phyloP scores from a whole-genome alignment of 1,139 yeast genomes.

The Saccharomyces pastorianus region DNA sequence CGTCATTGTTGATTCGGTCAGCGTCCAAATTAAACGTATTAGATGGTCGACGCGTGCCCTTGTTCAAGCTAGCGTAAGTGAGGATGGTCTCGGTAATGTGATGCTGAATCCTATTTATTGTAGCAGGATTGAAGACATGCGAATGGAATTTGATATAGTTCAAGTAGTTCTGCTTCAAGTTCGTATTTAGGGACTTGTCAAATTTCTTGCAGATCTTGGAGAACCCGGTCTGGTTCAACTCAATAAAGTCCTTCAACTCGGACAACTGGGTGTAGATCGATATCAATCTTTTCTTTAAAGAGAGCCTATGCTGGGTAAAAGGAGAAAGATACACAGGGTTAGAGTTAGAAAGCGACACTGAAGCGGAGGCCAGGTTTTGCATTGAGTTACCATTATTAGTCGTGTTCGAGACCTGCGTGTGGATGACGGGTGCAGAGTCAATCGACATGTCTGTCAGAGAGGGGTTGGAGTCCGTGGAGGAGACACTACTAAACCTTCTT shows the following conservation, averaged over 20 bases:
- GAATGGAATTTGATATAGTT: slow-evolving; percentile 35
- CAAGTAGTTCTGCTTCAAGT: slow-evolving; percentile 47
- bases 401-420: slow-evolving; percentile 1
- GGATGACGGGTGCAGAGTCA: slow-evolving; percentile 12
- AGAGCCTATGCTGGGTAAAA: slow-evolving; percentile 37
- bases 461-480: slow-evolving; percentile 8
- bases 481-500: slow-evolving; percentile 11
- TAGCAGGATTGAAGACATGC: slow-evolving; percentile 40
- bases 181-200: slow-evolving; percentile 68
- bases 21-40: slow-evolving; percentile 9
- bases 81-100: slow-evolving; percentile 34
- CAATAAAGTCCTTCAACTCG: slow-evolving; percentile 77
- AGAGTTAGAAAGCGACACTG: slow-evolving; percentile 10
- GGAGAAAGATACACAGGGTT: neutral
- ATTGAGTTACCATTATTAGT: neutral
- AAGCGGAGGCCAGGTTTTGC: neutral
- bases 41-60: slow-evolving; percentile 16
- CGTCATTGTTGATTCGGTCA: slow-evolving; percentile 1
- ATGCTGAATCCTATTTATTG: slow-evolving; percentile 40
- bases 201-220: slow-evolving; percentile 83
- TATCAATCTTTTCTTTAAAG: slow-evolving; percentile 59
- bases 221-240: slow-evolving; percentile 80
- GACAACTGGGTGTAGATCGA: slow-evolving; percentile 64
- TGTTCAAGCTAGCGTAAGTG: slow-evolving; percentile 40
- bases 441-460: slow-evolving; percentile 8